Conservation (phyloP, 805 yeast species). For the Komagataella mondaviorum region DNA sequence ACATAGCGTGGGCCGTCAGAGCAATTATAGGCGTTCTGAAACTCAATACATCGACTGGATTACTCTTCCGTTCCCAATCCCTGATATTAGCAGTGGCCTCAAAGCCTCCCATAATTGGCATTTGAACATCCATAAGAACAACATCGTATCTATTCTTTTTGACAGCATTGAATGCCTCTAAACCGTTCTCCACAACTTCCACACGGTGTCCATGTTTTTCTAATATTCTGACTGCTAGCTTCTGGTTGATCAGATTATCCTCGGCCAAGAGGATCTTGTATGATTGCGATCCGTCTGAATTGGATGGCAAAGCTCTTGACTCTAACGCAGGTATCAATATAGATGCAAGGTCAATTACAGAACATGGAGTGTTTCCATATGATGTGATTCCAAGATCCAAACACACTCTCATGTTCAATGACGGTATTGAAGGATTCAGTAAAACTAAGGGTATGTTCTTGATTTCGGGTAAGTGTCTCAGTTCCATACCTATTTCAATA, state of each 20-base stretch:
- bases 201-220: constrained; percentile 81
- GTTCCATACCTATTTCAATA: constrained; percentile 55
- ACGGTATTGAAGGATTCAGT: constrained; percentile 62
- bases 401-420: constrained; percentile 68
- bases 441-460: constrained; percentile 79
- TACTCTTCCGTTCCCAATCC: constrained; percentile 75
- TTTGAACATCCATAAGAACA: constrained; percentile 85
- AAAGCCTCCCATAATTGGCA: constrained; percentile 94
- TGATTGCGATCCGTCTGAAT: constrained; percentile 64
- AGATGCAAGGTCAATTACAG: constrained; percentile 69
- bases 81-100: constrained; percentile 82
- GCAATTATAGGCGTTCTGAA: constrained; percentile 83
- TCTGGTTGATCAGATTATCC: constrained; percentile 79
- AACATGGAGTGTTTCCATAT: constrained; percentile 81
- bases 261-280: constrained; percentile 73
- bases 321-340: constrained; percentile 78
- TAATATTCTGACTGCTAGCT: constrained; percentile 70
- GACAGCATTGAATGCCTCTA: constrained; percentile 69
- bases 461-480: constrained; percentile 60
- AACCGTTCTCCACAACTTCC: constrained; percentile 77
- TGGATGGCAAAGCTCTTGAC: constrained; percentile 66
- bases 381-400: constrained; percentile 79
- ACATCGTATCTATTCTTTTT: constrained; percentile 60
- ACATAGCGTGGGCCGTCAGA: constrained; percentile 87
- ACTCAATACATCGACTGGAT: constrained; percentile 55